Base-by-base conservation (phyloP, 306 rosid species). In the Vachellia collinsii region DNA sequence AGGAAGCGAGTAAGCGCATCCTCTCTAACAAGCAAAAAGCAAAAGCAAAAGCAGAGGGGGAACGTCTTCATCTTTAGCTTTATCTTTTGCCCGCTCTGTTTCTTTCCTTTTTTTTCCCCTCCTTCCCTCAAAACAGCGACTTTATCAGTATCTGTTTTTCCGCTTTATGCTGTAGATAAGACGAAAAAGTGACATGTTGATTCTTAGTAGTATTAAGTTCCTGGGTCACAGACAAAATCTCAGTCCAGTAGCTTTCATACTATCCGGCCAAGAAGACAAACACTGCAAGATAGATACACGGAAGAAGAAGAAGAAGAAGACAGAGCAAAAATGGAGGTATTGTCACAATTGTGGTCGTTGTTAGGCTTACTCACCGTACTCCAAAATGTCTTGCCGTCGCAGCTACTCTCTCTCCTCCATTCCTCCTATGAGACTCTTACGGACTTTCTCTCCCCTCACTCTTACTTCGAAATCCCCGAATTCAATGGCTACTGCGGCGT, bases 271-370 rank as follows among this genome's bases (percentile, higher is more conserved):
- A 36, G 5, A 34, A 47, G 7, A 43, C 36, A 36, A 11, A 43
- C 23, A 20, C 13, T 11, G 37, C 5, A 6, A 42, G 3, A 68
- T 17, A 23, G 36, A 59, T 11, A 58, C 64, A 22, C 5, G 20
- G 64, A 22, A 34, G 36, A 10, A 29, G 34, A 29, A 29, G 34
- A 29, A 29, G 34, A 29, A 29, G 34, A 70, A 44, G 11, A 43
- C 56, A 43, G n/a, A 70, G 56, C 56, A 16, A 43, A 70, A 23
- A 93, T 92, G 97, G 97, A 94, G 86, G 82, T 94, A 62, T 73
- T 94, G n/a, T 90, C 98, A 13, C 97, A 92, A 80, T 72, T 94
- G 90, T 94, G 98, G 98, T 94, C 98, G 17, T 74, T 94, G 53
- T 74, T 94, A 6, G 97, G 98, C 20, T 85, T 94, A 37, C 88